These are phyloP conservation scores for Epichloe aotearoae DNA, from an alignment of 2,329 filamentous ascomycete species.

Conservation along the genomic window DNA sequence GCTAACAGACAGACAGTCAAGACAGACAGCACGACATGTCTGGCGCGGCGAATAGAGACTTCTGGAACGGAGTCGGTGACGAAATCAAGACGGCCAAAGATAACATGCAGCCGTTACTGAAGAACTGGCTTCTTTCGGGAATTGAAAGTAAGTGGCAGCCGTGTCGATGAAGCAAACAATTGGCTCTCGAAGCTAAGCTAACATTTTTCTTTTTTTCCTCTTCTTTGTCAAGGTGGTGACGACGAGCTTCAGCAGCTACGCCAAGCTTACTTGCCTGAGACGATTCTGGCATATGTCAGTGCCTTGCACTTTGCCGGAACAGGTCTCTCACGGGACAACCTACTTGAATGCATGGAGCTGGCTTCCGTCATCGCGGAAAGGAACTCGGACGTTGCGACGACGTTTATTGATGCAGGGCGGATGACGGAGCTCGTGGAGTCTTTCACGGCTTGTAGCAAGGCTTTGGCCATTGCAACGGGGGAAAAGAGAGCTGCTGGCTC, in stretches of 20 bases:
- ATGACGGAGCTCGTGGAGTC: constrained; percentile 66
- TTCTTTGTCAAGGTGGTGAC: constrained; percentile 29
- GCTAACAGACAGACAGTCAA: neutral
- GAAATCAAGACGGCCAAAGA: constrained; percentile 41
- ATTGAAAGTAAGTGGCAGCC: constrained; percentile 36
- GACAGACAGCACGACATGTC: constrained; percentile 12
- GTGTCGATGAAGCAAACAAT: neutral
- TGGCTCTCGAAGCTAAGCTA: neutral
- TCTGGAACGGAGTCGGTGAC: constrained; percentile 40
- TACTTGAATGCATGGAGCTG: constrained; percentile 79
- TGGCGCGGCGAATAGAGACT: constrained; percentile 28
- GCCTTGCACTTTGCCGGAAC: constrained; percentile 69
- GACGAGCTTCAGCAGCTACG: constrained; percentile 52
- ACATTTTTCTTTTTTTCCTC: neutral
- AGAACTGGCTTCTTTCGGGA: constrained; percentile 46
- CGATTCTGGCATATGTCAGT: constrained; percentile 70
- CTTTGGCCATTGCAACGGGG: constrained; percentile 43
- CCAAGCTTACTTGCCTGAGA: constrained; percentile 70
- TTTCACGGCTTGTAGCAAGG: constrained; percentile 66
- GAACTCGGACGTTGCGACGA: constrained; percentile 49
- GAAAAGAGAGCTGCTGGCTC: constrained; percentile 39
- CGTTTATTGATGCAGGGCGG: constrained; percentile 50
- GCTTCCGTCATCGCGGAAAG: constrained; percentile 61
- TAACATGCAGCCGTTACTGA: constrained; percentile 47
- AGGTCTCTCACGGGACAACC: constrained; percentile 58